A percentile compares a stretch with the other conserved stretches of the same genome.
These are phyloP conservation scores for Quercus lobata DNA, from an alignment of 331 rosid species.

Conservation along the genomic window DNA sequence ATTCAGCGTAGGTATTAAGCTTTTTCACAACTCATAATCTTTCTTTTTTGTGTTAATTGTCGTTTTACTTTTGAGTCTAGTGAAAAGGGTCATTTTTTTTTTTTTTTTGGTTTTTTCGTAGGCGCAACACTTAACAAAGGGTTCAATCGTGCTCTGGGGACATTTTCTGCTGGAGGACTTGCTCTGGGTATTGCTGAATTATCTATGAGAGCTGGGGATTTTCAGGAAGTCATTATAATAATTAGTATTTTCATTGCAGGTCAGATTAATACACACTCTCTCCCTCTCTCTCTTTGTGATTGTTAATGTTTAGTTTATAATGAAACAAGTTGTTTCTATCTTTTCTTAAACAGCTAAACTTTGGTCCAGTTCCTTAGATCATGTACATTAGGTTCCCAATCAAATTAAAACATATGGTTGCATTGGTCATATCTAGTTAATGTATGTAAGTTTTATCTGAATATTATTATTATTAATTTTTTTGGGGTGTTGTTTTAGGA, in stretches of 20 bases:
- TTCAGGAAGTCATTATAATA: constrained; percentile 44
- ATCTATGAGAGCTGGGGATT: constrained; percentile 28
- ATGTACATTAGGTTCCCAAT: too few relatives aligned
- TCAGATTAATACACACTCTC: not conserved
- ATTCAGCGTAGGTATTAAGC: constrained; percentile 61
- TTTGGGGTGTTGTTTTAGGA: constrained; percentile 33
- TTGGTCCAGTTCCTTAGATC: too few relatives aligned
- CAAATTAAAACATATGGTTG: too few relatives aligned
- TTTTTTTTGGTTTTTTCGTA: not conserved
- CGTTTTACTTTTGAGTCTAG: not conserved
- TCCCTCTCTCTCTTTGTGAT: not conserved
- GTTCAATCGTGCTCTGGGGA: constrained; percentile 78
- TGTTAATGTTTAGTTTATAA: not conserved
- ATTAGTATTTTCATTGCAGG: constrained; percentile 60
- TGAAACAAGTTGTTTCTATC: not conserved
- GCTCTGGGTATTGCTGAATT: constrained; percentile 53
- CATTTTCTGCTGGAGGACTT: constrained; percentile 64
- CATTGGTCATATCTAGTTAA: too few relatives aligned
- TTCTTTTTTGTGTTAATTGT: not conserved
- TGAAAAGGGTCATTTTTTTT: not conserved
- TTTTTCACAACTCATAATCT: not conserved
- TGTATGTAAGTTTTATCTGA: too few relatives aligned
- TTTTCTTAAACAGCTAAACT: not conserved
- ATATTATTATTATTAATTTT: not conserved
- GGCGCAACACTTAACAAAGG: constrained; percentile 83